Base-by-base conservation (phyloP, 1,284 basidiomycete genomes). In the Tylopilus orsonianus region DNA sequence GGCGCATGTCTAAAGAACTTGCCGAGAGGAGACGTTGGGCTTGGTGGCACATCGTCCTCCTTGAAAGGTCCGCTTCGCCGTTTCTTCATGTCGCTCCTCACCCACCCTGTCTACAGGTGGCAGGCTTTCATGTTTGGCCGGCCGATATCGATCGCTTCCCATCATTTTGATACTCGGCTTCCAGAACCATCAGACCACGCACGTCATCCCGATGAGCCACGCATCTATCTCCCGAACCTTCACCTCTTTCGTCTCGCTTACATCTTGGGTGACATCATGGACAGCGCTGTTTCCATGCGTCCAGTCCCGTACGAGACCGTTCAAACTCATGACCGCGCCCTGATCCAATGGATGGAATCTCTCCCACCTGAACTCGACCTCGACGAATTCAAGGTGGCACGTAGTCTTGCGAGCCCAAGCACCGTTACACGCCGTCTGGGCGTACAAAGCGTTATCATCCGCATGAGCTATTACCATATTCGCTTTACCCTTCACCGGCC, bases 111-210 rank as follows among this genome's bases (percentile, higher is more conserved):
- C 20, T 55, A 1, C 45, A 87, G 85, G 54, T 90, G 88, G 88
- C 87, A 90, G 65, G 83, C 87, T 3, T 90, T 90, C 68, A 77
- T 88, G 75, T 87, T 90, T 63, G 88, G 87, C n/a, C 77, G 87
- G 13, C 87, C 88, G 2, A 69, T 85, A 26, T 71, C 77, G 29
- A 82, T 90, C 50, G 80, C 84, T 10, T 81, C 85, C 5, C 83
- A 88, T 59, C 87, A 90, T 63, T 91, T 87, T 62, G 87, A 90
- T 63, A 90, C 87, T 0, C 79, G 78, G 50, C 71, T 88, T 19
- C 87, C 87, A 30, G 79, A 83, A 4, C 75, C 81, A 58, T 79
- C 77, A 58, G 81, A 85, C 52, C 78, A 79, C 14, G 65, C 69
- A 5, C 53, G 81, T 12, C 80, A 86, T 62, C 78, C 80, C 50